Evolutionary conservation across 164 flowering plant species (phyloP), one percentile per base, ranked within the genome.

Genomic region (Akebia trifoliata): DNA sequence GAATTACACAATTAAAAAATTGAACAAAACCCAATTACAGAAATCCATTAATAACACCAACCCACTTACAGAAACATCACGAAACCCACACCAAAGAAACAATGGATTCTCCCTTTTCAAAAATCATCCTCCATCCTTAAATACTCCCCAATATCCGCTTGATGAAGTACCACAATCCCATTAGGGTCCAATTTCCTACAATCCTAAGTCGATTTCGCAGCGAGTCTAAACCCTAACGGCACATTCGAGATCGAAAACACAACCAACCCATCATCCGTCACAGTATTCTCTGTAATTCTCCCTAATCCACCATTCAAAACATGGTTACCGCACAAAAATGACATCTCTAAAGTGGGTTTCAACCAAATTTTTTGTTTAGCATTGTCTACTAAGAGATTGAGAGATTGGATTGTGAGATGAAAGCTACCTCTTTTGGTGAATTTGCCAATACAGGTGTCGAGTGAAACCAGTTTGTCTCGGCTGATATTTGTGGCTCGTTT

Each of bases 181-280:
- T 64, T 64, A 4, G 61, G 61, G 15, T 28, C 67, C 50, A 49
- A 65, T 72, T 86, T 80, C 76, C 85, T 65, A 37, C 85, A 77
- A 56, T 81, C 90, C 62, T 72, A 78, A 0, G 90, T 86, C 0
- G 74, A 66, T 67, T 75, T 83, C 0, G 83, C 79, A 0, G 87
- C 80, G 49, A 76, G 63, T 30, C 93, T 89, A 57, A 83, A 86
- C 15, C 89, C 93, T 53, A 86, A 68, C 8, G 89, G 82, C 53
- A 83, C 78, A 70, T 86, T 90, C 14, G 83, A 50, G 90, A 86
- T 86, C 0, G 82, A 78, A 46, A 74, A 83, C 51, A 86, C 85
- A 15, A 86, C 93, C 25, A 86, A 86, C 36, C 94, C 90, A 70
- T 84, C 94, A 39, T 81, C 81, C 5, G 77, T 59, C 11, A 29